Evolutionary conservation across 768 basidiomycete genomes (phyloP).

Genomic region (Lactarius evosmus): DNA sequence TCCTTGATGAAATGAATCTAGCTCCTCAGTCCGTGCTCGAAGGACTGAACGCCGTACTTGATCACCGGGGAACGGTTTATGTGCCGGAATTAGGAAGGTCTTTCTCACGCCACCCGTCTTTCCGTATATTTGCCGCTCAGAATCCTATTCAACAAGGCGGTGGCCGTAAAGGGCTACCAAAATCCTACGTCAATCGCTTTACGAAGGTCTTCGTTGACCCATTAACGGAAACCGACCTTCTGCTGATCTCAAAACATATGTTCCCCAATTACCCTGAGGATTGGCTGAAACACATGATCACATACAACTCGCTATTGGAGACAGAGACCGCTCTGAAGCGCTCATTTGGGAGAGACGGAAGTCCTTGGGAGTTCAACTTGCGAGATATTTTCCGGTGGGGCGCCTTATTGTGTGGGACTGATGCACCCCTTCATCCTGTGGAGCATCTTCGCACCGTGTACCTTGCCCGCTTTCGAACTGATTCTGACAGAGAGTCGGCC

Average conservation of each 20-base stretch:
- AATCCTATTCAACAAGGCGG: conserved; percentile 96
- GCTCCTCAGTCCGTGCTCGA: conserved; percentile 96
- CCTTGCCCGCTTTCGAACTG: conserved; percentile 78
- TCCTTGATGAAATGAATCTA: conserved; percentile 98
- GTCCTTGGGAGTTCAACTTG: conserved; percentile 98
- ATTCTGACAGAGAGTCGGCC: conserved; percentile 58
- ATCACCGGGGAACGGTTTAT: conserved; percentile 92
- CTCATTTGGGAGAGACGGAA: conserved; percentile 71
- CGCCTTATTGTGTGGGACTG: conserved; percentile 44
- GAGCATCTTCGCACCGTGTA: conserved; percentile 72
- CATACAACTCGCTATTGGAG: conserved; percentile 71
- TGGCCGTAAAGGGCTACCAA: conserved; percentile 94
- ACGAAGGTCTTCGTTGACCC: conserved; percentile 96
- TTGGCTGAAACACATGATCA: conserved; percentile 69
- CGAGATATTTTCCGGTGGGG: conserved; percentile 93
- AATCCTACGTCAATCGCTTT: conserved; percentile 96
- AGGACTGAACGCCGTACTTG: conserved; percentile 92
- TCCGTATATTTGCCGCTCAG: conserved; percentile 96
- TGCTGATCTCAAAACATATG: conserved; percentile 70
- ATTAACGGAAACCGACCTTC: conserved; percentile 71
- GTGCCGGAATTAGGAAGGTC: conserved; percentile 92
- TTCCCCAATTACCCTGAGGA: conserved; percentile 58
- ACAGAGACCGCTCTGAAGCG: conserved; percentile 61
- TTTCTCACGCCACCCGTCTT: conserved; percentile 86
- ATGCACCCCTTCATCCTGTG: conserved; percentile 45